Evolutionary conservation across 2,329 filamentous ascomycete genomes (phyloP).

Genomic region (Aureobasidium sp.): DNA sequence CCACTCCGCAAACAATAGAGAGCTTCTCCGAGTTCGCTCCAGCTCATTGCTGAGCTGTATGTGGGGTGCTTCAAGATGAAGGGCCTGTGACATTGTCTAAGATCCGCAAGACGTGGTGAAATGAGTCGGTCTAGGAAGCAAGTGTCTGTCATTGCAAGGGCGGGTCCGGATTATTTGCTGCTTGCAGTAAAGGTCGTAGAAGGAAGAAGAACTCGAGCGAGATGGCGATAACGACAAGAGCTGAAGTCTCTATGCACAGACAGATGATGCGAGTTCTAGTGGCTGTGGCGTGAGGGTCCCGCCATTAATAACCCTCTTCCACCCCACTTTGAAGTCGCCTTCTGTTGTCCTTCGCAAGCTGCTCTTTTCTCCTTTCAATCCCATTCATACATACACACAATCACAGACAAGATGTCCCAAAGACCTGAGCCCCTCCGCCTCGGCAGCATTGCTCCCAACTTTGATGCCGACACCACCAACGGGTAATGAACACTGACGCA

Average conservation of each 20-base stretch:
- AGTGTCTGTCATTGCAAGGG: neutral
- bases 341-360: constrained; percentile 1
- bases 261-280: constrained; percentile 14
- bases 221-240: neutral
- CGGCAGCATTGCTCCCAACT: constrained; percentile 61
- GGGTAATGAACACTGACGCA: constrained; percentile 30
- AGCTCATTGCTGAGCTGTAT: neutral
- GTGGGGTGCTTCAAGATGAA: neutral
- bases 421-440: constrained; percentile 48
- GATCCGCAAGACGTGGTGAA: neutral
- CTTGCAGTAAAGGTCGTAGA: neutral
- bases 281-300: constrained; percentile 14
- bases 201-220: neutral
- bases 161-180: too few relatives aligned
- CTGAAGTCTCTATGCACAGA: constrained; percentile 13
- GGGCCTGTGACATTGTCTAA: neutral
- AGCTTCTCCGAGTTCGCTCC: constrained; percentile 11
- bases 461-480: constrained; percentile 60
- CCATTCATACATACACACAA: neutral
- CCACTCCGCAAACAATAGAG: constrained; percentile 6
- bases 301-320: constrained; percentile 11
- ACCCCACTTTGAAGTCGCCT: constrained; percentile 4
- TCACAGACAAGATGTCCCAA: constrained; percentile 10
- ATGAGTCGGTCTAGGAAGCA: too few relatives aligned
- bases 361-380: neutral